Evolutionary conservation across 768 basidiomycete genomes (phyloP).

Genomic region (Calocybe cyanea): DNA sequence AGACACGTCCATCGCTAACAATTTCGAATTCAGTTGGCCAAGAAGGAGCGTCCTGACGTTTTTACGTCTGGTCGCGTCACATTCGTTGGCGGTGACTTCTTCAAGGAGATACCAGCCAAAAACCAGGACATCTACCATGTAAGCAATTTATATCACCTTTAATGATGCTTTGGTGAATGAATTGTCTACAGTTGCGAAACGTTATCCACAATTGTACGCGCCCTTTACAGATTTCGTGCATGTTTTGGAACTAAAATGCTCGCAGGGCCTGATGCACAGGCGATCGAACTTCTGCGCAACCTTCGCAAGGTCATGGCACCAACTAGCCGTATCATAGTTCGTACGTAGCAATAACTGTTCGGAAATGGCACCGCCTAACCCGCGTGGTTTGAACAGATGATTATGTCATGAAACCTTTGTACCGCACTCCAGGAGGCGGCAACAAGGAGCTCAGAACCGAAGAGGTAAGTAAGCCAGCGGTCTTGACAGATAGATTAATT

Average conservation of each 20-base stretch:
- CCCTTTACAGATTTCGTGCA: slow-evolving; percentile 25
- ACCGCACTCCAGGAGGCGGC: not conserved
- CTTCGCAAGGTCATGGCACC: slow-evolving; percentile 30
- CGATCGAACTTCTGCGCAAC: slow-evolving; percentile 25
- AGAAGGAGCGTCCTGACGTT: slow-evolving; percentile 29
- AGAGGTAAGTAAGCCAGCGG: not conserved
- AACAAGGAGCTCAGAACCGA: too few species aligned
- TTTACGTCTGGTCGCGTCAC: slow-evolving; percentile 29
- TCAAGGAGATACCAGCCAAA: slow-evolving; percentile 29
- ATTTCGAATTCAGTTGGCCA: not conserved
- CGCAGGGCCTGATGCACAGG: slow-evolving; percentile 28
- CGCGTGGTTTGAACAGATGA: too few species aligned
- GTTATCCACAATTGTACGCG: not conserved
- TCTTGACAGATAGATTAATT: not conserved
- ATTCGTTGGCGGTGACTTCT: slow-evolving; percentile 39
- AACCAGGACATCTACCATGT: slow-evolving; percentile 42
- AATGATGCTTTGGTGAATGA: not conserved
- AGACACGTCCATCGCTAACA: not conserved
- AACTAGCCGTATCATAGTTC: slow-evolving; percentile 12
- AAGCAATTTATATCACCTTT: slow-evolving; percentile 10
- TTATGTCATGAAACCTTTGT: slow-evolving; percentile 1
- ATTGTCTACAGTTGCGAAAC: not conserved
- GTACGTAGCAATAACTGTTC: not conserved
- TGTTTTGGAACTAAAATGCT: not conserved
- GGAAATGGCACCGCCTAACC: too few species aligned